phyloP scores from a whole-genome alignment of 2,329 filamentous ascomycete species.

The Aspergillus transmontanensis region DNA sequence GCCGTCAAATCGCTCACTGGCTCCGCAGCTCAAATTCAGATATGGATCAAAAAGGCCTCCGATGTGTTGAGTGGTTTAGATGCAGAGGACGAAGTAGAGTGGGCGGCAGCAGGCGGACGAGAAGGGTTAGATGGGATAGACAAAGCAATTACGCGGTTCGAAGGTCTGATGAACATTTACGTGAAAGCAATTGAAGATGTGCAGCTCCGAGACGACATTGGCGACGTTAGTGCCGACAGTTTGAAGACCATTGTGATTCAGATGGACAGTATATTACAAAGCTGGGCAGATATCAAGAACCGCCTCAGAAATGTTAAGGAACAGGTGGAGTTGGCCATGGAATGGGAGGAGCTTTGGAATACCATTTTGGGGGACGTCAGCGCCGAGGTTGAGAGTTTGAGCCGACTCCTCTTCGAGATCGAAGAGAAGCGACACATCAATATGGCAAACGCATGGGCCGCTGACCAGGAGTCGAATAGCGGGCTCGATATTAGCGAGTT shows the following conservation, averaged over 20 bases:
- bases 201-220: conserved; percentile 76
- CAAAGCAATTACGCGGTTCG: conserved; percentile 77
- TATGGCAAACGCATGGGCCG: conserved; percentile 52
- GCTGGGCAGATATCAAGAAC: conserved; percentile 81
- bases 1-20: conserved; percentile 81
- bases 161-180: conserved; percentile 87
- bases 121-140: conserved; percentile 60
- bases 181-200: conserved; percentile 91
- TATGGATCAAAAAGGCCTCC: conserved; percentile 90
- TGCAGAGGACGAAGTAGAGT: conserved; percentile 95
- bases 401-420: conserved; percentile 90
- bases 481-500: conserved; percentile 81
- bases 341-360: conserved; percentile 98
- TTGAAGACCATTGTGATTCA: conserved; percentile 76
- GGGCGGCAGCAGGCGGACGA: conserved; percentile 82
- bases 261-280: conserved; percentile 83
- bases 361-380: conserved; percentile 91
- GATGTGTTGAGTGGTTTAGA: conserved; percentile 88
- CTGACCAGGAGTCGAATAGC: conserved; percentile 55
- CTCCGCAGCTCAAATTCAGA: conserved; percentile 87
- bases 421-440: conserved; percentile 88
- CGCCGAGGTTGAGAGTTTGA: conserved; percentile 79
- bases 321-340: conserved; percentile 96
- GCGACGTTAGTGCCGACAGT: conserved; percentile 68
- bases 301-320: conserved; percentile 78